These are phyloP conservation scores for Dothiorella sarmentorum DNA, from an alignment of 2,329 filamentous ascomycete species.

Conservation along the genomic window DNA sequence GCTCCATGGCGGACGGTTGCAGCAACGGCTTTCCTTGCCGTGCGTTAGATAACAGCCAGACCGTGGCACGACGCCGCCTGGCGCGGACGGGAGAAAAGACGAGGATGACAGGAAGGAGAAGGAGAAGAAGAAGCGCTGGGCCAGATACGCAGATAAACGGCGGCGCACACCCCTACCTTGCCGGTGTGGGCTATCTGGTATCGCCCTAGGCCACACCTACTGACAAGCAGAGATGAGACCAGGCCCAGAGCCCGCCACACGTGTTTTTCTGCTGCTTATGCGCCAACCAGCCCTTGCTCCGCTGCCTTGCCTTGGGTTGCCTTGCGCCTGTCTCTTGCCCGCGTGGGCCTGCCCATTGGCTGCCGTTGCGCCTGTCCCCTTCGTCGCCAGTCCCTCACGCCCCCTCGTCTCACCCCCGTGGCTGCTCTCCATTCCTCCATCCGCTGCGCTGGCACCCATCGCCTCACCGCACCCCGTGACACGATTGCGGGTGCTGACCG, in stretches of 20 bases:
- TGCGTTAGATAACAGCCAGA: neutral
- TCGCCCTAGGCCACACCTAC: neutral
- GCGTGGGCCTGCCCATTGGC: slow-evolving; percentile 2
- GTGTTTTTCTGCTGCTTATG: neutral
- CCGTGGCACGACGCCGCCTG: neutral
- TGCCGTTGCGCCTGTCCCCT: neutral
- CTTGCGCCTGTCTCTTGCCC: neutral
- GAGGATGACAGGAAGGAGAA: neutral
- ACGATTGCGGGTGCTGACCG: too few relatives aligned
- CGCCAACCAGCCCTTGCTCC: neutral
- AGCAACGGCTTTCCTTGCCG: neutral
- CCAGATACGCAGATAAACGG: neutral
- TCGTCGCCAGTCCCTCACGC: neutral
- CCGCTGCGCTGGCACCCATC: too few relatives aligned
- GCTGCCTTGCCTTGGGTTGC: neutral
- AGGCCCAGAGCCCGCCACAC: too few relatives aligned
- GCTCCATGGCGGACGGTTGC: slow-evolving; percentile 1
- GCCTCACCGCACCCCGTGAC: neutral
- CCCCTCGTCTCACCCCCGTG: neutral
- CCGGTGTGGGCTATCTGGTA: neutral
- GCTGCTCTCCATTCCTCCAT: too few relatives aligned
- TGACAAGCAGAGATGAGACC: neutral
- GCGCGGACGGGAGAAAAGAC: neutral
- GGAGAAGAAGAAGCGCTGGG: neutral
- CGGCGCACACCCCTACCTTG: too few relatives aligned